Evolutionary conservation across 2,329 filamentous ascomycete species (phyloP).

Genomic region (Epichloe baconii): DNA sequence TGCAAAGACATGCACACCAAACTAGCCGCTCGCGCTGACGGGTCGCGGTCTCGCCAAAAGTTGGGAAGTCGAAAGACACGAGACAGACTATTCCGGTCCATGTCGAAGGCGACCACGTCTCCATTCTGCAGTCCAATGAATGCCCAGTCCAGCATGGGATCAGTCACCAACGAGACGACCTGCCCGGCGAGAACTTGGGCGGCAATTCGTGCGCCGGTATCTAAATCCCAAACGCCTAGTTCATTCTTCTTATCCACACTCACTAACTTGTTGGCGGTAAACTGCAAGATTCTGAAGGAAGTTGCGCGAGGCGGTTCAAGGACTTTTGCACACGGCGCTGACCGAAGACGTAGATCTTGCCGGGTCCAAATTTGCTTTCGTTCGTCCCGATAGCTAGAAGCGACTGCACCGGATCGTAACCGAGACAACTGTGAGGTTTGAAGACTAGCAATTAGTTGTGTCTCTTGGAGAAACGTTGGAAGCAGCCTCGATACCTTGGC

Average conservation of each 20-base stretch:
- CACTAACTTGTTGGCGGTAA: slow-evolving; percentile 75
- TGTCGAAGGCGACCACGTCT: slow-evolving; percentile 82
- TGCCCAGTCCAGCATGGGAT: slow-evolving; percentile 87
- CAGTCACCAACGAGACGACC: slow-evolving; percentile 62
- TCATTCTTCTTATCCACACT: slow-evolving; percentile 81
- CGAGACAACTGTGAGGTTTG: slow-evolving; percentile 48
- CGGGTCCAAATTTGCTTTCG: slow-evolving; percentile 72
- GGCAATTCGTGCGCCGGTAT: slow-evolving; percentile 51
- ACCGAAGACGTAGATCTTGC: slow-evolving; percentile 82
- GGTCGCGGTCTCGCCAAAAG: slow-evolving; percentile 66
- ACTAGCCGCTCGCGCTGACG: slow-evolving; percentile 43
- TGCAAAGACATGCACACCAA: slow-evolving; percentile 75
- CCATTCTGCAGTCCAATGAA: slow-evolving; percentile 73
- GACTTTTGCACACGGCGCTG: slow-evolving; percentile 63
- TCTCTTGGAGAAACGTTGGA: background rate
- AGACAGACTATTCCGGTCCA: slow-evolving; percentile 62
- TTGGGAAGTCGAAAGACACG: slow-evolving; percentile 73
- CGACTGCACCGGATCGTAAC: slow-evolving; percentile 89
- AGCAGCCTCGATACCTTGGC: background rate
- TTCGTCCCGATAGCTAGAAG: slow-evolving; percentile 84
- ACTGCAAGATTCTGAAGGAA: slow-evolving; percentile 67
- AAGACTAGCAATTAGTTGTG: background rate
- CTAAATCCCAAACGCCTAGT: slow-evolving; percentile 69
- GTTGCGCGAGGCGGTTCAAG: slow-evolving; percentile 58
- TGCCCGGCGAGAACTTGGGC: slow-evolving; percentile 65